A percentile compares a stretch with the other conserved stretches of the same genome.
Conservation (phyloP, 331 rosid genomes). For the Malus hybrid region DNA sequence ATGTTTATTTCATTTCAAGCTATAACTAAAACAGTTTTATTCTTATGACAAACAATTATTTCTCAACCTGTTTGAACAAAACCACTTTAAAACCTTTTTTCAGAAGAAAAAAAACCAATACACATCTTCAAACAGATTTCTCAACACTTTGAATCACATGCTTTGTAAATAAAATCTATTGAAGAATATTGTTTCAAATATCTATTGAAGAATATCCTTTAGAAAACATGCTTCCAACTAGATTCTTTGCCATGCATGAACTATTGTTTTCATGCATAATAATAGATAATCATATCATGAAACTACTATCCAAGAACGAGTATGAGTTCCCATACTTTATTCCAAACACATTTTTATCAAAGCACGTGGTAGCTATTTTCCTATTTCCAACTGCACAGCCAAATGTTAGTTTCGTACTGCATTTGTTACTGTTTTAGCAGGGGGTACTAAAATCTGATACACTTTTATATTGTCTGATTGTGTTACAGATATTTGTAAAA, state of each 20-base stretch:
- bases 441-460: not conserved
- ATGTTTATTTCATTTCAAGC: not conserved
- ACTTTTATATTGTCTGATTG: too few relatives aligned
- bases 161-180: too few relatives aligned
- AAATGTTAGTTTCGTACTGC: not conserved
- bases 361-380: not conserved
- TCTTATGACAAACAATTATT: not conserved
- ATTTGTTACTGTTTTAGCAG: not conserved
- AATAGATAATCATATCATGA: not conserved
- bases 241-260: not conserved
- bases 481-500: too few relatives aligned
- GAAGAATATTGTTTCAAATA: too few relatives aligned
- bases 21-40: not conserved
- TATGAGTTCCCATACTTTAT: not conserved
- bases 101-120: too few relatives aligned
- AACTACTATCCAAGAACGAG: not conserved
- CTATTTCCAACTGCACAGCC: not conserved
- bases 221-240: too few relatives aligned
- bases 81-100: too few relatives aligned
- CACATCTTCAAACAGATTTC: too few relatives aligned
- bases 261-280: not conserved
- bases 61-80: not conserved
- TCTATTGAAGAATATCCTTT: too few relatives aligned
- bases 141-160: too few relatives aligned
- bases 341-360: not conserved